phyloP scores from a whole-genome alignment of 2,329 filamentous ascomycete species.

The Sporothrix protearum region DNA sequence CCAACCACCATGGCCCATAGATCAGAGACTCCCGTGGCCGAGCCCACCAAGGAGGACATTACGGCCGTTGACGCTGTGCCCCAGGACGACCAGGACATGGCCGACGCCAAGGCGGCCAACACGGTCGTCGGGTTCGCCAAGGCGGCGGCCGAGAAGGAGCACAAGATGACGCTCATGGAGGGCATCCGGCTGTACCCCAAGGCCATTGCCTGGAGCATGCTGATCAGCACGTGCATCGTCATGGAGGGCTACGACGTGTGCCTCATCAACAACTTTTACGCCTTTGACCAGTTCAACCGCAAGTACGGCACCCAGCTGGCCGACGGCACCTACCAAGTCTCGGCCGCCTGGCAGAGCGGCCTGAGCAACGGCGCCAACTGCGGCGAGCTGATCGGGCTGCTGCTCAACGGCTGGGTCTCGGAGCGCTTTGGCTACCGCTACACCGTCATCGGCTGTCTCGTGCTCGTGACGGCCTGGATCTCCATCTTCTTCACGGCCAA shows the following conservation, averaged over 20 bases:
- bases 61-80: not conserved
- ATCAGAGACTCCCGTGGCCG: not conserved
- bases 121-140: slow-evolving; percentile 44
- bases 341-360: slow-evolving; percentile 60
- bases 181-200: slow-evolving; percentile 82
- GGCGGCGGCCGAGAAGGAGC: slow-evolving; percentile 58
- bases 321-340: slow-evolving; percentile 51
- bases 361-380: slow-evolving; percentile 53
- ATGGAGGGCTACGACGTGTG: slow-evolving; percentile 90
- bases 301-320: slow-evolving; percentile 52
- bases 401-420: slow-evolving; percentile 62
- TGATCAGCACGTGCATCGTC: slow-evolving; percentile 85
- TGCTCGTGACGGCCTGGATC: slow-evolving; percentile 54
- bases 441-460: slow-evolving; percentile 58
- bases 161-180: slow-evolving; percentile 68
- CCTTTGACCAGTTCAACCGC: slow-evolving; percentile 49
- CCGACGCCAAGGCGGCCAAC: slow-evolving; percentile 22
- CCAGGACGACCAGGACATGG: slow-evolving; percentile 16
- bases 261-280: slow-evolving; percentile 74
- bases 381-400: slow-evolving; percentile 64
- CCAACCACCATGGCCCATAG: slow-evolving; percentile 15
- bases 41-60: slow-evolving; percentile 11
- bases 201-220: slow-evolving; percentile 75
- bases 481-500: slow-evolving; percentile 63
- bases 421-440: slow-evolving; percentile 66